These are phyloP conservation scores for Penicillium sp. DNA, from an alignment of 2,329 filamentous ascomycete genomes.

Conservation along the genomic window DNA sequence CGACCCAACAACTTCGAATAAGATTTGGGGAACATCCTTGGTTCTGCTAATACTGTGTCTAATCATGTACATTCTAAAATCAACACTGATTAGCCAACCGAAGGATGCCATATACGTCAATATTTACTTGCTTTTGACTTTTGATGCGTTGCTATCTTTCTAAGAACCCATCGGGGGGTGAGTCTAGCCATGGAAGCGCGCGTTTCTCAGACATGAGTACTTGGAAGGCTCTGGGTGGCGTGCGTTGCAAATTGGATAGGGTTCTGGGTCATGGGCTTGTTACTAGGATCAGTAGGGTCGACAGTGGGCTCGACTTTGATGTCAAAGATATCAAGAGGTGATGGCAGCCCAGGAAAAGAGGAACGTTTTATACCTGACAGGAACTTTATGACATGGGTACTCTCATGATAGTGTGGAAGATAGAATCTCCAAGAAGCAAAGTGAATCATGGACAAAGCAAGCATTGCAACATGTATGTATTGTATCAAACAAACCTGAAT, in stretches of 20 bases:
- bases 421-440: neutral
- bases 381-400: neutral
- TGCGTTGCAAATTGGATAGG: neutral
- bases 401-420: neutral
- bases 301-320: neutral
- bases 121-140: neutral
- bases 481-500: neutral
- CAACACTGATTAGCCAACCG: neutral
- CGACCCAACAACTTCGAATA: conserved; percentile 58
- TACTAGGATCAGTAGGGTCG: no score
- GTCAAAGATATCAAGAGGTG: neutral
- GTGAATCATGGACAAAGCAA: neutral
- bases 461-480: neutral
- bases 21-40: conserved; percentile 50
- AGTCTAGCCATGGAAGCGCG: neutral
- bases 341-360: no score
- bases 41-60: conserved; percentile 49
- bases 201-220: neutral
- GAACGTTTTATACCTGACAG: neutral
- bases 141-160: neutral
- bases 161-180: neutral
- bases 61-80: conserved; percentile 56
- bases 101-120: neutral
- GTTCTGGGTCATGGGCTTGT: neutral
- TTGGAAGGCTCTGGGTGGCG: neutral